Conservation (phyloP, 1,139 yeast genomes). For the Taiozyma sp. region DNA sequence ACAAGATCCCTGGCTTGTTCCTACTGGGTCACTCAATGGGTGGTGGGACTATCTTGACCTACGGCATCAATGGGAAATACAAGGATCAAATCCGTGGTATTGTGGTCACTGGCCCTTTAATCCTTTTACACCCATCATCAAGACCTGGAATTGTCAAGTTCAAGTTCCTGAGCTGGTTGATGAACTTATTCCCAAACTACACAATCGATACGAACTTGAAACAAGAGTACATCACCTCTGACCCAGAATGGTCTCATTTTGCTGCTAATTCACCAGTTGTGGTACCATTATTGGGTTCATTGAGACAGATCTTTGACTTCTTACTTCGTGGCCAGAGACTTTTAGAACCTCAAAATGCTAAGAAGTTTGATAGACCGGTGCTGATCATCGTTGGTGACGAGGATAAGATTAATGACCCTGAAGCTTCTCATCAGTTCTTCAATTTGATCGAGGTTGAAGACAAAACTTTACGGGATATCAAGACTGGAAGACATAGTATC, state of each 20-base stretch:
- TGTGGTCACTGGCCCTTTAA: slow-evolving; percentile 64
- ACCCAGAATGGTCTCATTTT: slow-evolving; percentile 43
- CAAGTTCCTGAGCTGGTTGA: slow-evolving; percentile 42
- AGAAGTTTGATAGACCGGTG: slow-evolving; percentile 42
- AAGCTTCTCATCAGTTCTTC: slow-evolving; percentile 47
- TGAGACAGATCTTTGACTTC: slow-evolving; percentile 60
- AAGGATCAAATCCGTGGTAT: slow-evolving; percentile 51
- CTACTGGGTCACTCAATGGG: slow-evolving; percentile 96
- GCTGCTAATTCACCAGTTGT: slow-evolving; percentile 41
- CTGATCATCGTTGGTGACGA: slow-evolving; percentile 51
- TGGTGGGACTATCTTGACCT: slow-evolving; percentile 76
- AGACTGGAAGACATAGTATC: slow-evolving; percentile 41
- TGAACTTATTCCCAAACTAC: slow-evolving; percentile 46
- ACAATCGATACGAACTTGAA: slow-evolving; percentile 55
- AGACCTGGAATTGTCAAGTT: slow-evolving; percentile 49
- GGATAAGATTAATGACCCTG: slow-evolving; percentile 50
- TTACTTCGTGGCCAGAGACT: slow-evolving; percentile 50
- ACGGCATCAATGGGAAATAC: slow-evolving; percentile 63
- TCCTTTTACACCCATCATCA: slow-evolving; percentile 54
- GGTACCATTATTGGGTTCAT: slow-evolving; percentile 39
- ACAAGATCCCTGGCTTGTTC: slow-evolving; percentile 40
- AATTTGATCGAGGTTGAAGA: slow-evolving; percentile 31
- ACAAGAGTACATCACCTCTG: slow-evolving; percentile 51
- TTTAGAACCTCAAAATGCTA: slow-evolving; percentile 37
- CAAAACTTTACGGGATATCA: slow-evolving; percentile 17